These are phyloP conservation scores for Russula compacta DNA, from an alignment of 768 basidiomycete species.

Conservation along the genomic window DNA sequence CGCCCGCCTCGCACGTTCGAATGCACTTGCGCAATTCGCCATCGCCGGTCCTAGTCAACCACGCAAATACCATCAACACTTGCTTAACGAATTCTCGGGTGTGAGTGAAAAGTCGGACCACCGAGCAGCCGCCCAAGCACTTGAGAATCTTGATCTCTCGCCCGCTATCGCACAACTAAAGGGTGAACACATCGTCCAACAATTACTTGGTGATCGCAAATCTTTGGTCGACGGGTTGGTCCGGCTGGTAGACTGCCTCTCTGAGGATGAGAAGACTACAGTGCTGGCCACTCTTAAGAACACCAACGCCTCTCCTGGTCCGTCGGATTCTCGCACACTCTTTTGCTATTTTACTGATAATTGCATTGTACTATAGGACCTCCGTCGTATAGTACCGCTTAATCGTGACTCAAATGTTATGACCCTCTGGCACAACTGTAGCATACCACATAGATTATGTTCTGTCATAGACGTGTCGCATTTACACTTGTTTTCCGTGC, in stretches of 20 bases:
- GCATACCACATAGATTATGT: constrained; percentile 6
- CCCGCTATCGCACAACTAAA: constrained; percentile 55
- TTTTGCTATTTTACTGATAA: not conserved
- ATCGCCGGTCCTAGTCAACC: constrained; percentile 66
- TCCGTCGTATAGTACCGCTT: constrained; percentile 30
- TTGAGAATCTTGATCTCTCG: constrained; percentile 65
- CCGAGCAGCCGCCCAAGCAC: constrained; percentile 48
- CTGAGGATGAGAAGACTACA: constrained; percentile 59
- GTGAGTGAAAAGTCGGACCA: constrained; percentile 45
- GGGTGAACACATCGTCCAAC: constrained; percentile 57
- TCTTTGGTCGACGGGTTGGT: constrained; percentile 65
- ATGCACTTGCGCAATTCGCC: constrained; percentile 51
- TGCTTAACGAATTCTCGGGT: constrained; percentile 55
- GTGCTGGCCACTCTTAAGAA: constrained; percentile 56
- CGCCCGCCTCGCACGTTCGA: constrained; percentile 64
- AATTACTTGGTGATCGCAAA: constrained; percentile 68
- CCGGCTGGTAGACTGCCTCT: constrained; percentile 62
- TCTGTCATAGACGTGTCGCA: not conserved
- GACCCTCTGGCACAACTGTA: constrained; percentile 3
- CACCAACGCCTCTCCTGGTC: constrained; percentile 49
- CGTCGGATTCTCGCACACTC: constrained; percentile 21
- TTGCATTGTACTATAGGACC: constrained; percentile 27
- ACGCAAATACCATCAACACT: constrained; percentile 52
- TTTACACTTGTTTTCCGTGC: too few relatives aligned
- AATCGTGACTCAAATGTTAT: not conserved